Base-by-base conservation (phyloP, 2,329 filamentous ascomycete genomes). In the Ascochyta fabae region DNA sequence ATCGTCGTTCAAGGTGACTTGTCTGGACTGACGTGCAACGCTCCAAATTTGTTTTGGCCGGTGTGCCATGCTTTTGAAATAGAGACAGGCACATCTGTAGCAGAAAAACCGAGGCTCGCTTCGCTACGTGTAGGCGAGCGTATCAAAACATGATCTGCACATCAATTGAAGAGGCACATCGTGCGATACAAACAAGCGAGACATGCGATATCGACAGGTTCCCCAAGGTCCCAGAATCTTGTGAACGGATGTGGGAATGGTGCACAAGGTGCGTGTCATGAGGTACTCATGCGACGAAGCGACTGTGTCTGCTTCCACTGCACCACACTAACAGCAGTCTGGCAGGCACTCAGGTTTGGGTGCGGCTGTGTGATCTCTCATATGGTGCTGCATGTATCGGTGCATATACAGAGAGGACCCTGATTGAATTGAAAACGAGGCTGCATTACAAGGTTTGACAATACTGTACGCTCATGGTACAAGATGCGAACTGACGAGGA, bases 181-280 rank as follows among this genome's bases (percentile, higher is more conserved):
- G 68, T 69, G 58, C 38, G 53, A 67, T 56, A 12, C 22, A 22
- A 49, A 22, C 41, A 43, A 48, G 43, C 43, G 42, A 29, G 16
- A 8, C 38, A 19, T 39, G 29, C 29, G 42, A 22, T 26, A 19
- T 31, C 38, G 23, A 43, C 29, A 19, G 36, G n/a, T 22, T n/a
- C 29, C 29, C 26, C 41, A 33, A 38, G 33, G 24, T 27, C 38
- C 31, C 19, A 22, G 26, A 39, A 43, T 47, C 38, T 51, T 33
- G 38, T 19, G 31, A 31, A 16, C 13, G n/a, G 24, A 26, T 24
- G 48, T 22, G 39, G 24, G 13, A 34, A n/a, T 22, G 42, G 27
- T 26, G 49, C 34, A 59, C 49, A 53, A 34, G 35, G 49, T 58
- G 56, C 48, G 58, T 57, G 50, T 66, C 57, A 59, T 61, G 48